These are phyloP conservation scores for Boechera retrofracta DNA, from an alignment of 345 rosid genomes.

Conservation along the genomic window DNA sequence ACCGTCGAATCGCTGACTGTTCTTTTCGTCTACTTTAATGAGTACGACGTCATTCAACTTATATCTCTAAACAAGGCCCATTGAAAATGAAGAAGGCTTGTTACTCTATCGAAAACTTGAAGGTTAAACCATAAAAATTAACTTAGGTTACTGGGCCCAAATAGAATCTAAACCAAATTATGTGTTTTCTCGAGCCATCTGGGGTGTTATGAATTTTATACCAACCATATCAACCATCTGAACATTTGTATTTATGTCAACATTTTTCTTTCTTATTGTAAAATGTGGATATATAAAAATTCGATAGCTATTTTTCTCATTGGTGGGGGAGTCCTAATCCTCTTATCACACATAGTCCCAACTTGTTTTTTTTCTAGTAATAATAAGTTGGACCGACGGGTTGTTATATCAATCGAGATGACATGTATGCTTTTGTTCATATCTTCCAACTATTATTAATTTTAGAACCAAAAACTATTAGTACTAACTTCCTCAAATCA, in stretches of 20 bases:
- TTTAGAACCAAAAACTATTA: background rate
- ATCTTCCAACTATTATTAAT: conserved; percentile 12
- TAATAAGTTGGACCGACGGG: conserved; percentile 18
- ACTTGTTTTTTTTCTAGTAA: conserved; percentile 33
- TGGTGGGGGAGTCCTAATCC: conserved; percentile 40
- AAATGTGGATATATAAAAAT: background rate
- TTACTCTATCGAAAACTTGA: too few relatives aligned
- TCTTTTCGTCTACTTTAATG: conserved; percentile 10
- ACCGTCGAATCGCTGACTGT: conserved; percentile 22
- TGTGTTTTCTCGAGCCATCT: too few relatives aligned
- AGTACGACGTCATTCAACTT: background rate
- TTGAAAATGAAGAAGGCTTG: background rate
- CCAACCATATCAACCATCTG: too few relatives aligned
- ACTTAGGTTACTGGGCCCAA: too few relatives aligned
- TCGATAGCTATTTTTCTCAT: conserved; percentile 17
- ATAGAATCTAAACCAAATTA: too few relatives aligned
- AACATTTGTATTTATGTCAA: conserved; percentile 2
- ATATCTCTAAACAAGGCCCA: background rate
- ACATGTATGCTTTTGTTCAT: conserved; percentile 28
- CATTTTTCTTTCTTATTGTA: background rate
- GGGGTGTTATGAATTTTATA: too few relatives aligned
- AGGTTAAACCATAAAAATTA: background rate
- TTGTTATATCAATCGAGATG: conserved; percentile 27
- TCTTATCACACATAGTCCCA: conserved; percentile 24
- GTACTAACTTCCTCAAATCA: background rate